Evolutionary conservation across 2,329 filamentous ascomycete genomes (phyloP).

Genomic region (Coniochaeta sp.): DNA sequence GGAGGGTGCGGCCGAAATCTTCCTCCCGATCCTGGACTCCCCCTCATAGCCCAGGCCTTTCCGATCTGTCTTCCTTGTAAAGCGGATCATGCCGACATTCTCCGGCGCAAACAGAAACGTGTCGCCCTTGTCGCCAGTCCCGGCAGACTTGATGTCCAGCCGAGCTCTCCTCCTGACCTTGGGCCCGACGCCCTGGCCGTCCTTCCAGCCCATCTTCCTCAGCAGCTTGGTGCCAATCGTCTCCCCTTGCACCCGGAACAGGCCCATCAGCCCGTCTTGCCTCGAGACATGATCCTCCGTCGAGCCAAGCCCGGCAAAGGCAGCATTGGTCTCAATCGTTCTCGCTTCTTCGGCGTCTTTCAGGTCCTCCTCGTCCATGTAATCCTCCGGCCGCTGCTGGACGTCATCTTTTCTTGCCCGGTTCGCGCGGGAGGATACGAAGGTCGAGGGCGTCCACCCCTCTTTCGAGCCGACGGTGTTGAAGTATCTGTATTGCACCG

Average conservation of each 20-base stretch:
- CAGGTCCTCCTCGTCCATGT: slow-evolving; percentile 96
- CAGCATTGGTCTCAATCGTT: slow-evolving; percentile 63
- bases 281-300: slow-evolving; percentile 48
- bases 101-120: slow-evolving; percentile 80
- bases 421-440: slow-evolving; percentile 80
- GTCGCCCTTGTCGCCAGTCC: slow-evolving; percentile 28
- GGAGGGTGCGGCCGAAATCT: slow-evolving; percentile 24
- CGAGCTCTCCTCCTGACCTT: slow-evolving; percentile 71
- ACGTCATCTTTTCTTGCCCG: slow-evolving; percentile 59
- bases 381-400: slow-evolving; percentile 72
- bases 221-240: slow-evolving; percentile 86
- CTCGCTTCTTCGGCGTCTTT: slow-evolving; percentile 76
- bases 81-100: slow-evolving; percentile 62
- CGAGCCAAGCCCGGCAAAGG: slow-evolving; percentile 70
- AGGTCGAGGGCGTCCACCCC: slow-evolving; percentile 89
- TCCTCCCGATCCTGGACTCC: slow-evolving; percentile 41
- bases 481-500: slow-evolving; percentile 65
- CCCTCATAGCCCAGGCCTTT: slow-evolving; percentile 65
- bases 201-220: slow-evolving; percentile 91
- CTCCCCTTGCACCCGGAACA: slow-evolving; percentile 67
- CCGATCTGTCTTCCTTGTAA: slow-evolving; percentile 58
- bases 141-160: slow-evolving; percentile 47
- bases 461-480: slow-evolving; percentile 98
- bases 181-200: slow-evolving; percentile 87
- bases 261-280: slow-evolving; percentile 54